phyloP scores from a whole-genome alignment of 2,329 filamentous ascomycete genomes.

The Pestalotiopsis sp. region DNA sequence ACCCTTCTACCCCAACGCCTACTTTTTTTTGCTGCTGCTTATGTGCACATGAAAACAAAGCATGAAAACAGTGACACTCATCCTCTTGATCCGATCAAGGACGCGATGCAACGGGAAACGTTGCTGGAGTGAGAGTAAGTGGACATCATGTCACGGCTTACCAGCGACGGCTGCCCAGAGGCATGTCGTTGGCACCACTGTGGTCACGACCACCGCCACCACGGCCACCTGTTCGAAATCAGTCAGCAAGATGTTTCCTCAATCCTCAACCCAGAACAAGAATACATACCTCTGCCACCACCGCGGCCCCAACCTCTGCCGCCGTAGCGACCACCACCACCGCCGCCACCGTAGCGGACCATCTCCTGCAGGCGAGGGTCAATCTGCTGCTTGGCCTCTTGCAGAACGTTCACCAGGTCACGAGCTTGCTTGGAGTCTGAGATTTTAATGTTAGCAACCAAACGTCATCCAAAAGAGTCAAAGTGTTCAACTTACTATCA shows the following conservation, averaged over 20 bases:
- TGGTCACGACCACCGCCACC: conserved; percentile 36
- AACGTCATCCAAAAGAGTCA: background rate
- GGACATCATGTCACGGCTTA: conserved; percentile 18
- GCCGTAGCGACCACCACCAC: conserved; percentile 72
- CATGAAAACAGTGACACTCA: conserved; percentile 17
- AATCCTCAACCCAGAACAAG: background rate
- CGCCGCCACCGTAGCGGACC: conserved; percentile 87
- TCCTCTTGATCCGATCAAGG: conserved; percentile 7
- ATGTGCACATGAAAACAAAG: conserved; percentile 27
- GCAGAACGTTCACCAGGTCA: conserved; percentile 90
- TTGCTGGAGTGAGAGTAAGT: background rate
- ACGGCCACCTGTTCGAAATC: conserved; percentile 14
- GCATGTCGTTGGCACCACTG: conserved; percentile 43
- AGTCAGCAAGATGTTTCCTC: background rate
- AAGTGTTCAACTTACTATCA: conserved; percentile 76
- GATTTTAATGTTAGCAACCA: conserved; percentile 36
- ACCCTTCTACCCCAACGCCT: conserved; percentile 36
- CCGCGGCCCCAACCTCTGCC: conserved; percentile 65
- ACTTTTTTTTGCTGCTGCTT: conserved; percentile 32
- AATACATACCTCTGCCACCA: conserved; percentile 42
- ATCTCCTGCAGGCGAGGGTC: conserved; percentile 96
- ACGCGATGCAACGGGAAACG: background rate
- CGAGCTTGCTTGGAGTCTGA: conserved; percentile 91
- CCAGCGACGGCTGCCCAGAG: conserved; percentile 37
- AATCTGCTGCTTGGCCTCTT: conserved; percentile 97